Percentiles rank a stretch among this genome's conserved stretches.
Evolutionary conservation across 176 grass and related monocot species (phyloP).

Genomic region (Bonia amplexicaulis): DNA sequence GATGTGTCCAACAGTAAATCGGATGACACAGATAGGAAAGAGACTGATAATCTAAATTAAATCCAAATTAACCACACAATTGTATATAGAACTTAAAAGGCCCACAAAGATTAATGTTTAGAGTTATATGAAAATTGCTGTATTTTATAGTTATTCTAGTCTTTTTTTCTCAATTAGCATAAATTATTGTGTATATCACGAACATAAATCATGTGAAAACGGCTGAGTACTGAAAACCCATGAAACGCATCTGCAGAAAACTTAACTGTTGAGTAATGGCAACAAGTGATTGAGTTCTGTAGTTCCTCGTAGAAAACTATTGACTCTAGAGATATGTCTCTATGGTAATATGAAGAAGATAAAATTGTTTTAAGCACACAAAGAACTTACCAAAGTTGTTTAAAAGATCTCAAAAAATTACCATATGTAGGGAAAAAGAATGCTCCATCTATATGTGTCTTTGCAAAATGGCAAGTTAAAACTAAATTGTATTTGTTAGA

Average conservation of each 20-base stretch:
- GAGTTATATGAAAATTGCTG: neutral
- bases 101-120: neutral
- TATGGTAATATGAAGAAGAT: rapidly evolving
- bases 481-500: neutral
- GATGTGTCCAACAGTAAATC: neutral
- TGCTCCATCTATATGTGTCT: too few relatives aligned
- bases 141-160: too few relatives aligned
- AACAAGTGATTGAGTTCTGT: too few relatives aligned
- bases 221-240: neutral
- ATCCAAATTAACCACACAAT: neutral
- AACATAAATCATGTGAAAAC: neutral
- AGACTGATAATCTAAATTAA: neutral
- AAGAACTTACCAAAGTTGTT: neutral
- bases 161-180: neutral
- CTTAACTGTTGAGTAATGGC: too few relatives aligned
- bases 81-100: neutral
- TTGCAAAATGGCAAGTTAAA: neutral
- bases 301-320: too few relatives aligned
- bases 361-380: too few relatives aligned
- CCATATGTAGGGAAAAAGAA: neutral
- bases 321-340: too few relatives aligned
- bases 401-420: neutral
- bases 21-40: conserved; percentile 10
- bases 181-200: neutral
- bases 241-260: neutral